Evolutionary conservation across 2,329 filamentous ascomycete species (phyloP), one percentile per base, ranked within the genome.

Genomic region (Aspergillus fumigatiaffinis): DNA sequence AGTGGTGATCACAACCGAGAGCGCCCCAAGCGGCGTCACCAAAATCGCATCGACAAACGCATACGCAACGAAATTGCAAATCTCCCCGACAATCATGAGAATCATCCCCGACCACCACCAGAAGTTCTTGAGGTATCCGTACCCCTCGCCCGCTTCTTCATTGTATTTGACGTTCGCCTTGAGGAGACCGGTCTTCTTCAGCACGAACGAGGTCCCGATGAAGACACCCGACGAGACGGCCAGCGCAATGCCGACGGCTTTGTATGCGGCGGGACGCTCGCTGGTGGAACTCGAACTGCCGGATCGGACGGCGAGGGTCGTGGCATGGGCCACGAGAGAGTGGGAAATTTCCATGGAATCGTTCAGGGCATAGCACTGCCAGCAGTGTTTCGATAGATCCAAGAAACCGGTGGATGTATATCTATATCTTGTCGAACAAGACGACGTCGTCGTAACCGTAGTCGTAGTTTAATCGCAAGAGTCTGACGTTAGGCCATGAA

Each of bases 81-180:
- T 85, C 76, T 99, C 94, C 65, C 94, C 94, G 47, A 97, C 68
- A 66, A 97, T 96, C 94, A 99, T 97, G 58, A 97, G 82, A 0
- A 80, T 92, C 94, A 99, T 97, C 66, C 94, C 94, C 1, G 80
- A 75, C 94, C 94, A 99, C 94, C 94, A 99, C 79, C 84, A 96
- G 21, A 81, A 81, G 69, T 97, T 97, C 79, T 96, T 96, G 67
- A 99, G 85, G 73, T 97, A 99, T 60, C 93, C 92, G 73, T 97
- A 97, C 56, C 94, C 94, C 75, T 97, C 93, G 59, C 94, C 94
- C 0, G 94, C 92, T 63, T 90, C 91, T 76, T 97, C 92, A 60
- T 96, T 89, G 80, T 97, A 97, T 74, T 97, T 97, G 67, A 90
- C 87, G 75, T 97, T 99, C 52, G 94, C 93, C 73, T 87, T 92